phyloP scores from a whole-genome alignment of 179 eudicot genomes.

The Beta macrorhiza region DNA sequence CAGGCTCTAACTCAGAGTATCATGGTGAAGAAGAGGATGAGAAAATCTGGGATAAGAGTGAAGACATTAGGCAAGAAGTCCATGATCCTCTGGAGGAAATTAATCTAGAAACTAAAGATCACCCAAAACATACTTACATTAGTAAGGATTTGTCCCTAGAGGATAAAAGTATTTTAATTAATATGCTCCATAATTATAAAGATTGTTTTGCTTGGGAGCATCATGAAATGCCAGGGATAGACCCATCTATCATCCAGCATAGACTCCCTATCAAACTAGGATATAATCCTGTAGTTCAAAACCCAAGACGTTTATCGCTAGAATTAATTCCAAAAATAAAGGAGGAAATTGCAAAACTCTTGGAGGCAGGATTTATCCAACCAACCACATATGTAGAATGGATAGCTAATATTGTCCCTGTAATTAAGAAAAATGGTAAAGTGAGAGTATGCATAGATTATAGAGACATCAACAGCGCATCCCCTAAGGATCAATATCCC shows the following conservation, averaged over 20 bases:
- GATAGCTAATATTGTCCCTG: slow-evolving; percentile 1
- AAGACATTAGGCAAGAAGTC: background rate
- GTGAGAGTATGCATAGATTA: background rate
- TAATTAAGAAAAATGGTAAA: background rate
- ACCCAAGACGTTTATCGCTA: background rate
- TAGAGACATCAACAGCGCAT: background rate
- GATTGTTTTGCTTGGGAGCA: background rate
- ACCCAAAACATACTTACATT: background rate
- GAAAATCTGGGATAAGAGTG: background rate
- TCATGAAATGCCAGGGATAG: background rate
- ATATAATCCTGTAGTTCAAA: background rate
- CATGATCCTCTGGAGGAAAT: slow-evolving; percentile 5
- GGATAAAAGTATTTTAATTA: background rate
- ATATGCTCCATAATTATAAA: background rate
- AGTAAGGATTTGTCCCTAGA: background rate
- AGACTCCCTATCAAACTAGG: background rate
- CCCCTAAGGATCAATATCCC: slow-evolving; percentile 3
- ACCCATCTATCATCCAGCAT: background rate
- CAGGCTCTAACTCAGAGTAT: background rate
- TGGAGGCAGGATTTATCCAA: background rate
- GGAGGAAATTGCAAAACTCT: background rate
- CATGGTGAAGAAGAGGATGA: background rate
- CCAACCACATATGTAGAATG: background rate
- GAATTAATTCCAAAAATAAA: background rate
- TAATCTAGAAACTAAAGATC: background rate